Base-by-base conservation (phyloP, 192 early-diverging fungal genomes). In the Coemansia sp. region DNA sequence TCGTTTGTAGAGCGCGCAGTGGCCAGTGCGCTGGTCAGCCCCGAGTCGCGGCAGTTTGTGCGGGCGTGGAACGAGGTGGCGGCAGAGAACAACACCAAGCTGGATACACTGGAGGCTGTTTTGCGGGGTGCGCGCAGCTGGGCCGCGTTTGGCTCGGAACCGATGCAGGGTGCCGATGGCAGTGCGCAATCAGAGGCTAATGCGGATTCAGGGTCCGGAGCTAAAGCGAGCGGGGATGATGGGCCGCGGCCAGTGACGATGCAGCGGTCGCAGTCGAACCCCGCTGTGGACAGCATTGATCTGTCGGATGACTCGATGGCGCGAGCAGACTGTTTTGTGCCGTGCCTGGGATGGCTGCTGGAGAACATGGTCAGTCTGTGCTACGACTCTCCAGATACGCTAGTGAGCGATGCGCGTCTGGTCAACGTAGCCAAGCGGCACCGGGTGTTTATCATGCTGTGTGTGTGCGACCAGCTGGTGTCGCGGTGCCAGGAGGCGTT, bases 301-400 rank as follows among this genome's bases (percentile, higher is more conserved):
- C 62, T 71, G 11, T 64, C 71, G 3, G 62, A 68, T 12, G 75
- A 73, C 53, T 61, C 68, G 50, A 74, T 77, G 68, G 47, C 69
- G 8, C 68, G 71, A 1, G 73, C 73, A 0, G 68, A 69, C 62
- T 74, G 81, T 14, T 61, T 89, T 23, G 89, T 88, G 9, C 88
- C 88, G 7, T 83, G 86, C 50, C 39, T 91, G n/a, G 88, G 85
- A 8, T 91, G 89, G 89, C 68, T 91, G 55, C 75, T 91, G 53
- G 87, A 89, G 59, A 85, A 87, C 27, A 85, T 89, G 83, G 58
- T 89, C 38, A 86, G 88, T 62, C 65, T 88, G 49, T 89, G 88
- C 78, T 85, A 87, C 47, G 84, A 86, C 59, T 80, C 85, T 18
- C 84, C 85, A 0, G 85, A 88, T 57, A 74, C 81, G 35, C 68